phyloP scores from a whole-genome alignment of 495 filamentous ascomycete species.

The Oidiodendron maius region DNA sequence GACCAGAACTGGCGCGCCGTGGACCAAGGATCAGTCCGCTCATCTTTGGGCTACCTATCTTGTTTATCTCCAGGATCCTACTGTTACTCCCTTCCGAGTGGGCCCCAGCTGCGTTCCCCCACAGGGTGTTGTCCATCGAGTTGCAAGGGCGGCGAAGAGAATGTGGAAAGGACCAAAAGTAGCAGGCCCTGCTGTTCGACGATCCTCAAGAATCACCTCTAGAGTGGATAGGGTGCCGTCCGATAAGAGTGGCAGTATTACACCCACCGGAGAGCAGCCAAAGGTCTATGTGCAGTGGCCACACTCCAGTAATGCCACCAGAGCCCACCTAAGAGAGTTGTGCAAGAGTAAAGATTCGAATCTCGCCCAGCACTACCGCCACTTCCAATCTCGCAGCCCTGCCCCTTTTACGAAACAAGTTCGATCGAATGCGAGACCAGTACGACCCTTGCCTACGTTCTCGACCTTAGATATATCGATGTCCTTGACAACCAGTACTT shows the following conservation, averaged over 20 bases:
- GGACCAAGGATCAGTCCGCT: constrained; percentile 86
- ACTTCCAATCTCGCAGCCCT: constrained; percentile 67
- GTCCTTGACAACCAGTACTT: constrained; percentile 74
- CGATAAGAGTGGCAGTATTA: constrained; percentile 56
- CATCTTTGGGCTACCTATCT: constrained; percentile 92
- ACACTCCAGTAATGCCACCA: constrained; percentile 72
- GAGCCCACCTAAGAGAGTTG: constrained; percentile 73
- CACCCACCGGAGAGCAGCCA: constrained; percentile 43
- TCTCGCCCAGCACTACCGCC: constrained; percentile 60
- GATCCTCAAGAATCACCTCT: constrained; percentile 6
- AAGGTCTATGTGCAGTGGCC: constrained; percentile 59
- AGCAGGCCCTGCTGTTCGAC: constrained; percentile 5
- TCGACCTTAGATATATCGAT: constrained; percentile 74
- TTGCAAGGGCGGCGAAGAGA: constrained; percentile 76
- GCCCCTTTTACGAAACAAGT: constrained; percentile 59
- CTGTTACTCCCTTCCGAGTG: constrained; percentile 88
- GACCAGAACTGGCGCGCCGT: constrained; percentile 30
- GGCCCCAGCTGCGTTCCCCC: constrained; percentile 82
- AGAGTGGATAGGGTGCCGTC: constrained; percentile 5
- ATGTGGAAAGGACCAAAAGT: constrained; percentile 67
- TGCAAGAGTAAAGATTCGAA: constrained; percentile 71
- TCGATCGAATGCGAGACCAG: constrained; percentile 32
- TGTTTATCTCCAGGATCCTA: constrained; percentile 83
- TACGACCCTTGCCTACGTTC: constrained; percentile 37
- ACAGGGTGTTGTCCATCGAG: constrained; percentile 81